phyloP scores from a whole-genome alignment of 306 rosid species.

The Pachyrhizus erosus region DNA sequence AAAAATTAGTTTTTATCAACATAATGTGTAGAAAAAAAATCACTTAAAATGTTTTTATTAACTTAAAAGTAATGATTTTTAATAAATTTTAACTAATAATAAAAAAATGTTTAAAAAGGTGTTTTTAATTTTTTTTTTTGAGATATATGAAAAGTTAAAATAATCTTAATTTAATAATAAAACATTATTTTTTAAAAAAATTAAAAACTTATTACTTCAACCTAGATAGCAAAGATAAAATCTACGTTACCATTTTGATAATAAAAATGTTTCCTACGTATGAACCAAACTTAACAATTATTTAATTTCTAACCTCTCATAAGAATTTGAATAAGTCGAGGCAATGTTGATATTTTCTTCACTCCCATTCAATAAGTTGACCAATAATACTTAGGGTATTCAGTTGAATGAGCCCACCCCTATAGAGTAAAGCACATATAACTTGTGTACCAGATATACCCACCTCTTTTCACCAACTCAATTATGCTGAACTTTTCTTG shows the following conservation, averaged over 20 bases:
- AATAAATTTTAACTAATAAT: too few relatives aligned
- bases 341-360: neutral
- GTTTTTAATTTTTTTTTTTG: too few relatives aligned
- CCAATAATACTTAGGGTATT: neutral
- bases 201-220: too few relatives aligned
- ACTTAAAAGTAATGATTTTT: too few relatives aligned
- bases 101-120: too few relatives aligned
- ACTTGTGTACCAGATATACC: conserved; percentile 47
- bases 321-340: neutral
- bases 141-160: too few relatives aligned
- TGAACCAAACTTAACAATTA: neutral
- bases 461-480: conserved; percentile 18
- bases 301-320: neutral
- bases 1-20: too few relatives aligned
- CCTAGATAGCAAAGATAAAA: neutral
- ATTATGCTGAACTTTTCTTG: conserved; percentile 46
- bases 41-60: too few relatives aligned
- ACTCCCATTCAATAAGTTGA: neutral
- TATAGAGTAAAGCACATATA: conserved; percentile 41
- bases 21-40: too few relatives aligned
- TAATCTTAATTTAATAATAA: too few relatives aligned
- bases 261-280: neutral
- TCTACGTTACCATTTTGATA: neutral
- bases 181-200: too few relatives aligned
- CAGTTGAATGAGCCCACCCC: neutral